These are phyloP conservation scores for Linum tenue DNA, from an alignment of 345 rosid genomes.

Conservation along the genomic window DNA sequence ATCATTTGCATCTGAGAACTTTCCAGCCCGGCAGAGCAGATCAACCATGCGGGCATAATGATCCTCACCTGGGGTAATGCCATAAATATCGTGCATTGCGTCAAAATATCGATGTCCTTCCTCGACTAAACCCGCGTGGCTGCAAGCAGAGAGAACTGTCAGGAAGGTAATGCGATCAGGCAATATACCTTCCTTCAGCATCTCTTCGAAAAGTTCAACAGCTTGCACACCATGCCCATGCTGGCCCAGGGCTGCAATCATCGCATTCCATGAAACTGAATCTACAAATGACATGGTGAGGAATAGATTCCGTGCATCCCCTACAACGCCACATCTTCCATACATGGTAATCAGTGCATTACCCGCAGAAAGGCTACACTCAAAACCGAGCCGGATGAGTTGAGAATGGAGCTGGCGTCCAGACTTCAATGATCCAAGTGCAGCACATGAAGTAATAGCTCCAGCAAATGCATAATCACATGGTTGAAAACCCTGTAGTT, in stretches of 20 bases:
- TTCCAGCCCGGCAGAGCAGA: not conserved
- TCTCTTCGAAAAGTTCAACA: not conserved
- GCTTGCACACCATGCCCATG: conserved; percentile 1
- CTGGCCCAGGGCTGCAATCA: conserved; percentile 3
- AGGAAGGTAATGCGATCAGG: conserved; percentile 1
- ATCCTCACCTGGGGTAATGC: not conserved
- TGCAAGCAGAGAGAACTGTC: not conserved
- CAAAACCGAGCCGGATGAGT: conserved; percentile 3
- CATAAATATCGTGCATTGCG: not conserved
- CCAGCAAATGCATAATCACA: conserved; percentile 5
- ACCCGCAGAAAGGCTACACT: conserved; percentile 1
- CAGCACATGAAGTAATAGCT: conserved; percentile 4
- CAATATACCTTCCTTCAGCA: conserved; percentile 1
- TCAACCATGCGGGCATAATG: conserved; percentile 2
- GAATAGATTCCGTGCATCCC: not conserved
- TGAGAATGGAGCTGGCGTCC: conserved; percentile 3
- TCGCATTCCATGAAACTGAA: conserved; percentile 1
- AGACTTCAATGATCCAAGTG: not conserved
- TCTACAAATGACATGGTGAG: not conserved
- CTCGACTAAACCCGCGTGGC: not conserved
- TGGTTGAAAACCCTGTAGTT: not conserved
- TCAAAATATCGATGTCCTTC: conserved; percentile 1
- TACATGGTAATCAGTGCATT: conserved; percentile 2
- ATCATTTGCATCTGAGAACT: not conserved
- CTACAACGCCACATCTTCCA: conserved; percentile 2